Percentiles rank a stretch among this genome's conserved stretches.
Evolutionary conservation across 148 eudicot species (phyloP).

Genomic region (Diospyros kaki): DNA sequence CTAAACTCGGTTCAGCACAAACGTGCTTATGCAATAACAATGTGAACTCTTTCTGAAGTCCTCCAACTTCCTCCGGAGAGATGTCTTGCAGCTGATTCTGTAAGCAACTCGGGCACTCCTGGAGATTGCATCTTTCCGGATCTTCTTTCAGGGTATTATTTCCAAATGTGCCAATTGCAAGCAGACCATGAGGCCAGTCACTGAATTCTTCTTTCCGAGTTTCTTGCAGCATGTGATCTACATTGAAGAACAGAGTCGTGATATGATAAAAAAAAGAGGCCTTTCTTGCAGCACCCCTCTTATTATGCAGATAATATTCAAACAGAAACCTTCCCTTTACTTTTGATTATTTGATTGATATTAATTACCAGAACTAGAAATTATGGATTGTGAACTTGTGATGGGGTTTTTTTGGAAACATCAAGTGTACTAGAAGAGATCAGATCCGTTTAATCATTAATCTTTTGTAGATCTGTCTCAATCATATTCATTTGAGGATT

Average conservation of each 20-base stretch:
- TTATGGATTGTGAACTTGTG: no score
- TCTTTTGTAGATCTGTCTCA: no score
- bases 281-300: background rate
- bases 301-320: background rate
- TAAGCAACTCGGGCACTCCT: constrained; percentile 10
- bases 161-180: constrained; percentile 79
- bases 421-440: no score
- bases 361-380: no score
- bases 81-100: constrained; percentile 21
- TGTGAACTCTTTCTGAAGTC: constrained; percentile 40
- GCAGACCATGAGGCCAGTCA: constrained; percentile 77
- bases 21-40: constrained; percentile 20
- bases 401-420: no score
- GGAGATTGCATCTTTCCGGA: constrained; percentile 15
- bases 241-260: background rate
- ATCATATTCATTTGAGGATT: no score
- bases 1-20: constrained; percentile 2
- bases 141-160: constrained; percentile 28
- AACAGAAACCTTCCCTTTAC: no score
- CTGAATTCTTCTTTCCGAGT: constrained; percentile 52
- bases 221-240: constrained; percentile 33
- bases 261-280: background rate
- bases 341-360: no score
- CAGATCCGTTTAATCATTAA: no score
- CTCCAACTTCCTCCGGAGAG: constrained; percentile 33